Conservation (phyloP, 2,329 filamentous ascomycete genomes). For the Bipolaris zeicola region DNA sequence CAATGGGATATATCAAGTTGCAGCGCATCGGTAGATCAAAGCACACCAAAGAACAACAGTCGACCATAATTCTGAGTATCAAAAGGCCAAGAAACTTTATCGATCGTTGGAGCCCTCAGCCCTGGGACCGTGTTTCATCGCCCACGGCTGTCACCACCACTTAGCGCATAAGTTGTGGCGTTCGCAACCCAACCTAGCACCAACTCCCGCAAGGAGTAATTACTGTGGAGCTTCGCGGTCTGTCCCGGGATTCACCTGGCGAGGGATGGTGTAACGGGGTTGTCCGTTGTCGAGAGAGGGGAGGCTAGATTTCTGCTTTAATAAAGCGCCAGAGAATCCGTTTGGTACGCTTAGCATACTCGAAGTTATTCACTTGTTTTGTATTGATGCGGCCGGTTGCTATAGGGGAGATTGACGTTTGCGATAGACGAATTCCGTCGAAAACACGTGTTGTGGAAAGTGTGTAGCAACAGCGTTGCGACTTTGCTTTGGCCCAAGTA, state of each 20-base stretch:
- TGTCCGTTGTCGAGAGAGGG: neutral
- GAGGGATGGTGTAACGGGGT: slow-evolving; percentile 1
- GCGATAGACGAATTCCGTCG: too few species aligned
- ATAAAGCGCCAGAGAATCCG: too few species aligned
- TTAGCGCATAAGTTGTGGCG: slow-evolving; percentile 10
- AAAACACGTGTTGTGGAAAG: too few species aligned
- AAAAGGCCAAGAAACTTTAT: slow-evolving; percentile 4
- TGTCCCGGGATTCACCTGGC: neutral
- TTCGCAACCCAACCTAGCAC: slow-evolving; percentile 4
- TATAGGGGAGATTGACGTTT: too few species aligned
- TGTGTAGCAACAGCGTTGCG: too few species aligned
- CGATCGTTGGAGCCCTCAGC: neutral
- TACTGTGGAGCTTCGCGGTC: neutral
- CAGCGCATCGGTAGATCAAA: neutral
- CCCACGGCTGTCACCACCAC: neutral
- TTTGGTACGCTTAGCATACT: too few species aligned
- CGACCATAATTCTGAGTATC: neutral
- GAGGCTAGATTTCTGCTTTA: neutral
- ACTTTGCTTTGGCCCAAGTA: too few species aligned
- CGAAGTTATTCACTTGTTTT: too few species aligned
- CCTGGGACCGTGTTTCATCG: neutral
- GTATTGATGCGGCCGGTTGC: too few species aligned
- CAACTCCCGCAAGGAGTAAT: slow-evolving; percentile 6
- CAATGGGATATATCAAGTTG: too few species aligned
- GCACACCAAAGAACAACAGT: neutral